These are phyloP conservation scores for Prunus mongolica DNA, from an alignment of 306 rosid genomes.

Conservation along the genomic window DNA sequence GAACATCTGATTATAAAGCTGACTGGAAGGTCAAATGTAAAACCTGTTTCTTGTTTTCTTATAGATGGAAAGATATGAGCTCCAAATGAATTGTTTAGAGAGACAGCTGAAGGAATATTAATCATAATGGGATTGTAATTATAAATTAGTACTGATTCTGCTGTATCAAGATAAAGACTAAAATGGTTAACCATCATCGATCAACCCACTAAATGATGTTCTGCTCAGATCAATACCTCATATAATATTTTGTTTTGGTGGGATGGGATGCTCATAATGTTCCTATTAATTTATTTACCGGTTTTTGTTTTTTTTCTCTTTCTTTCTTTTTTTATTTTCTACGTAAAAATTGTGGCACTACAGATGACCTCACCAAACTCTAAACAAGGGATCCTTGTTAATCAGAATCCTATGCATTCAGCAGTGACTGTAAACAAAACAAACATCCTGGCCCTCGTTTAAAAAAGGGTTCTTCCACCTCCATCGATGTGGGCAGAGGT, in stretches of 20 bases:
- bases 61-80: background rate
- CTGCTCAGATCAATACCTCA: background rate
- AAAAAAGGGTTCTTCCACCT: background rate
- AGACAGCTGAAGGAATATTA: background rate
- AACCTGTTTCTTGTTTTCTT: background rate
- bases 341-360: background rate
- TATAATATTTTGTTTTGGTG: background rate
- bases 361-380: background rate
- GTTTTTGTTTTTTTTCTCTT: background rate
- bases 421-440: background rate
- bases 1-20: background rate
- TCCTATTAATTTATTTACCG: background rate
- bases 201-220: slow-evolving; percentile 3
- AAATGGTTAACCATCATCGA: background rate
- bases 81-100: background rate
- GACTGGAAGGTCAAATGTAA: background rate
- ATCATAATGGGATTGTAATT: background rate
- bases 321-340: background rate
- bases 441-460: background rate
- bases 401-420: background rate
- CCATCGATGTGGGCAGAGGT: no score
- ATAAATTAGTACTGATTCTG: background rate
- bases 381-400: no score
- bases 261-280: background rate
- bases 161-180: background rate